Evolutionary conservation across 1,284 basidiomycete genomes (phyloP).

Genomic region (Anthracocystis setariae): DNA sequence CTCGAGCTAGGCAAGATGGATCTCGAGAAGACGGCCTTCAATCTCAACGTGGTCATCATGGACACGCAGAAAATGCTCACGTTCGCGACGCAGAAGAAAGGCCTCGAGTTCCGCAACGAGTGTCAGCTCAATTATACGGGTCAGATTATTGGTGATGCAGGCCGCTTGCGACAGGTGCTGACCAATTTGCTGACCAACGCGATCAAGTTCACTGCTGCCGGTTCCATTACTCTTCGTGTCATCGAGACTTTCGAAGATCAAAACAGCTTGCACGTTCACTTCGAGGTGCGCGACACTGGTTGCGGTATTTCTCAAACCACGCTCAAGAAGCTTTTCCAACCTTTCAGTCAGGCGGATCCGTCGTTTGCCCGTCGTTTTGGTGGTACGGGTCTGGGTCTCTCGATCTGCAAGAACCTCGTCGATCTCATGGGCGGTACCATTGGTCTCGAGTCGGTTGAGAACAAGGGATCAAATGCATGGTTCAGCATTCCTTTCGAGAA

Average conservation of each 20-base stretch:
- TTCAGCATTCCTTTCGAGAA: constrained; percentile 61
- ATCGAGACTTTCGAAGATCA: constrained; percentile 59
- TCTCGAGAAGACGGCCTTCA: constrained; percentile 69
- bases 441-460: constrained; percentile 60
- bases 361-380: constrained; percentile 62
- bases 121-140: constrained; percentile 56
- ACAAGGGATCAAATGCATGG: constrained; percentile 63
- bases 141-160: constrained; percentile 60
- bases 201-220: constrained; percentile 68
- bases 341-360: constrained; percentile 66
- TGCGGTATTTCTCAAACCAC: constrained; percentile 65
- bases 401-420: constrained; percentile 59
- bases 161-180: constrained; percentile 65
- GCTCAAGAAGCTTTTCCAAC: constrained; percentile 66
- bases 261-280: constrained; percentile 55
- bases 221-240: constrained; percentile 64
- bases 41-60: constrained; percentile 66
- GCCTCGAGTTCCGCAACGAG: constrained; percentile 64
- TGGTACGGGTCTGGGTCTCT: constrained; percentile 63
- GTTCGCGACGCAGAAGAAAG: constrained; percentile 66
- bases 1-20: constrained; percentile 69
- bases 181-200: constrained; percentile 69
- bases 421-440: constrained; percentile 63
- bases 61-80: constrained; percentile 67
- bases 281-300: constrained; percentile 67